These are phyloP conservation scores for Malassezia furfur DNA, from an alignment of 1,284 basidiomycete genomes.

Conservation along the genomic window DNA sequence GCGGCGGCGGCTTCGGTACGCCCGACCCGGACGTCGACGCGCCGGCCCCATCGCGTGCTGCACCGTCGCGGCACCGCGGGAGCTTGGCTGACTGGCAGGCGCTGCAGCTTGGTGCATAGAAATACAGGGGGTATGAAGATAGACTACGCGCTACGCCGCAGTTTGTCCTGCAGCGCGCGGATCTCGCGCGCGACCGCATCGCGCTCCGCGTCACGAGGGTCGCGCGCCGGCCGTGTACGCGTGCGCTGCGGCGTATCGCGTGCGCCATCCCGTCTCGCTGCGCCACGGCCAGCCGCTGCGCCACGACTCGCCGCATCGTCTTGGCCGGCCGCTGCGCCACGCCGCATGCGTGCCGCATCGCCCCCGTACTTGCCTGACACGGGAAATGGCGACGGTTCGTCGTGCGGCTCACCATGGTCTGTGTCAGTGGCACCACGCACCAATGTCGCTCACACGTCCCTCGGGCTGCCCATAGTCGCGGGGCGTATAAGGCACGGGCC, in stretches of 20 bases:
- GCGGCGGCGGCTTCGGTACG: slow-evolving; percentile 81
- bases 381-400: slow-evolving; percentile 16
- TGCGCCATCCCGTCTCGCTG: too few relatives aligned
- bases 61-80: slow-evolving; percentile 18
- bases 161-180: slow-evolving; percentile 7
- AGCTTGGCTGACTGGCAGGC: slow-evolving; percentile 33
- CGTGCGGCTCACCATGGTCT: slow-evolving; percentile 15
- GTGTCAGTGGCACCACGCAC: not conserved
- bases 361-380: not conserved
- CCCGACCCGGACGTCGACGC: not conserved
- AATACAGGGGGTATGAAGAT: not conserved
- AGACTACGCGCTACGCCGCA: not conserved
- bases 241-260: too few relatives aligned
- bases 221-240: too few relatives aligned
- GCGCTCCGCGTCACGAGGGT: not conserved
- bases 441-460: not conserved
- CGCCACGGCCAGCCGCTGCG: too few relatives aligned
- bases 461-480: not conserved
- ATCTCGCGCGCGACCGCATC: not conserved
- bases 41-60: not conserved
- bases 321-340: not conserved
- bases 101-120: slow-evolving; percentile 26
- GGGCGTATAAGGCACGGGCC: slow-evolving; percentile 8
- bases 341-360: not conserved
- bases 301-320: not conserved